Percentiles rank a stretch among this genome's conserved stretches.
These are phyloP conservation scores for Brasilioporus rufonigricans DNA, from an alignment of 768 basidiomycete genomes.

Conservation along the genomic window DNA sequence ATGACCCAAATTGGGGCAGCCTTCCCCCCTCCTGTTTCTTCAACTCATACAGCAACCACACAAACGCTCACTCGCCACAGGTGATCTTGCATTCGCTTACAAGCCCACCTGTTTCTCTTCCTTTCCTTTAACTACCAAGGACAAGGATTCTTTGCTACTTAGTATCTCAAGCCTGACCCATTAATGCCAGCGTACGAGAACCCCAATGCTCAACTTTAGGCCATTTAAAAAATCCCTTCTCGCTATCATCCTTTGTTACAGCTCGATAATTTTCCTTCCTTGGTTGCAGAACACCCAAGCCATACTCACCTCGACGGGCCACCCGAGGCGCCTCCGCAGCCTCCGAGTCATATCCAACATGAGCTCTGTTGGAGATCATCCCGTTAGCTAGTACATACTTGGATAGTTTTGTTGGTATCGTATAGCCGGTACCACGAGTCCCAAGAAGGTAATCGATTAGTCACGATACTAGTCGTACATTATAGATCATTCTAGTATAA, in stretches of 20 bases:
- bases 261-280: conserved; percentile 31
- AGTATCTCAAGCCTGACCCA: conserved; percentile 15
- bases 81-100: conserved; percentile 35
- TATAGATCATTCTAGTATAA: no score
- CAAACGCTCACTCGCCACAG: neutral
- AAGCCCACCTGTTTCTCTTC: conserved; percentile 18
- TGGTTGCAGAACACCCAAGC: conserved; percentile 11
- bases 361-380: no score
- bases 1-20: conserved; percentile 14
- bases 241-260: no score
- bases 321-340: no score
- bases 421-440: no score
- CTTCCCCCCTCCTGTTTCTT: conserved; percentile 27
- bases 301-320: conserved; percentile 8
- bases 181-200: conserved; percentile 32
- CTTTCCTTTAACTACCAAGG: conserved; percentile 19
- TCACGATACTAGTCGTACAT: no score
- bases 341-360: no score
- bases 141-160: no score
- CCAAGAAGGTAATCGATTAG: no score
- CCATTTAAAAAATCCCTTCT: conserved; percentile 16
- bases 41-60: conserved; percentile 20
- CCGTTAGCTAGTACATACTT: no score
- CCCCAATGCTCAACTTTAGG: no score
- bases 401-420: no score